Conservation (phyloP, 805 yeast genomes). For the Starmerella sirachaensis region DNA sequence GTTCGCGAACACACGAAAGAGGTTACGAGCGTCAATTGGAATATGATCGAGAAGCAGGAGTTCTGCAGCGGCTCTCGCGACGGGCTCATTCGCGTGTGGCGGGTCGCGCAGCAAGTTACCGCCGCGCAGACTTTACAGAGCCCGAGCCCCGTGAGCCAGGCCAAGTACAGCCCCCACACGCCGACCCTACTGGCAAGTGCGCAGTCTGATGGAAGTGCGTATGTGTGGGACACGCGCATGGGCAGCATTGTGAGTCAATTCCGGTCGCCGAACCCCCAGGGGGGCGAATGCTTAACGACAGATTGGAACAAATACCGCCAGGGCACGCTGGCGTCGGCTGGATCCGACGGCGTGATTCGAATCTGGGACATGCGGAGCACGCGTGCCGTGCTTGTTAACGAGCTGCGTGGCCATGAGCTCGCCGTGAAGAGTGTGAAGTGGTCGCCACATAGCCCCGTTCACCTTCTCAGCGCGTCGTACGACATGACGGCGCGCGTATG, state of each 20-base stretch:
- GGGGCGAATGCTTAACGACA: slow-evolving; percentile 63
- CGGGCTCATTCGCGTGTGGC: slow-evolving; percentile 56
- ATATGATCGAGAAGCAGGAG: slow-evolving; percentile 48
- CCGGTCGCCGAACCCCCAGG: no score
- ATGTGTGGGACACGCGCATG: slow-evolving; percentile 71
- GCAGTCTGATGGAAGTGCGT: slow-evolving; percentile 60
- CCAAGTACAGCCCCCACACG: slow-evolving; percentile 74
- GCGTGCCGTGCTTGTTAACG: slow-evolving; percentile 50
- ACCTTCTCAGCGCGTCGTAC: slow-evolving; percentile 64
- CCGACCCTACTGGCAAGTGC: slow-evolving; percentile 57
- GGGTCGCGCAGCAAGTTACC: slow-evolving; percentile 17
- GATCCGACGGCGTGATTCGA: slow-evolving; percentile 76
- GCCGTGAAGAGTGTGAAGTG: slow-evolving; percentile 74
- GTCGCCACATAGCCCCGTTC: slow-evolving; percentile 77
- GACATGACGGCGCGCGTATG: slow-evolving; percentile 89
- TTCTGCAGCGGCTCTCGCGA: slow-evolving; percentile 88
- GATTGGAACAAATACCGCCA: slow-evolving; percentile 89
- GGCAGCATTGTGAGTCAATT: slow-evolving; percentile 37
- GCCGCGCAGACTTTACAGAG: slow-evolving; percentile 17
- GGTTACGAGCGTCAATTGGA: slow-evolving; percentile 66
- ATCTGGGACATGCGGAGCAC: slow-evolving; percentile 83
- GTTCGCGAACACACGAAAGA: slow-evolving; percentile 62
- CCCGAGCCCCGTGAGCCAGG: slow-evolving; percentile 43
- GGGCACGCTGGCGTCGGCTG: slow-evolving; percentile 70
- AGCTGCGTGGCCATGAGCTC: slow-evolving; percentile 73